Percentiles rank a stretch among this genome's conserved stretches.
Evolutionary conservation across 2,329 filamentous ascomycete genomes (phyloP).

Genomic region (Drechslera avenae): DNA sequence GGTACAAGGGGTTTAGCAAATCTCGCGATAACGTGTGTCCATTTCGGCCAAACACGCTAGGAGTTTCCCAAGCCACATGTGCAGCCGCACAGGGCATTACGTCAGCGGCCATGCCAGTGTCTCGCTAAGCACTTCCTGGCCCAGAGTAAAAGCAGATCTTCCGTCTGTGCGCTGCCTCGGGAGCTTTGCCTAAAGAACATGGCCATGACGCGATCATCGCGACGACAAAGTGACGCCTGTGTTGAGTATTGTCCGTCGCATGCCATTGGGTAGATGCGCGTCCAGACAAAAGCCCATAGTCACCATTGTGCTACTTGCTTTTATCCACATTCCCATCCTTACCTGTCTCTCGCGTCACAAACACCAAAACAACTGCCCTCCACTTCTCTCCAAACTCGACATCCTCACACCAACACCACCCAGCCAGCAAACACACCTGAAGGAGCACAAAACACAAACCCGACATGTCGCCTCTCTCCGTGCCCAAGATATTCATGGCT

Average conservation of each 20-base stretch:
- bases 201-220: constrained; percentile 41
- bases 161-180: constrained; percentile 7
- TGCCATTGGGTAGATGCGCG: constrained; percentile 11
- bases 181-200: constrained; percentile 27
- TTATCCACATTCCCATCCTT: constrained; percentile 7
- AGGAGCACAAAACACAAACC: constrained; percentile 3
- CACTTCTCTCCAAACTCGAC: background rate
- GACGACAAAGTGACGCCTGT: constrained; percentile 21
- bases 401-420: background rate
- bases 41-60: constrained; percentile 24
- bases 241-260: background rate
- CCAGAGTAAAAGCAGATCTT: background rate
- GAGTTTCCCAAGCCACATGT: constrained; percentile 20
- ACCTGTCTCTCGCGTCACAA: constrained; percentile 3
- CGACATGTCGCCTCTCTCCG: constrained; percentile 39
- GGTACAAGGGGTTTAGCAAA: constrained; percentile 25
- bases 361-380: background rate
- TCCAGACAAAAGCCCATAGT: background rate
- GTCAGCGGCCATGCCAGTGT: constrained; percentile 27
- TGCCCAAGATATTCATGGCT: constrained; percentile 47
- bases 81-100: constrained; percentile 7
- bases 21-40: constrained; percentile 36
- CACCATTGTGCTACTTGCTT: constrained; percentile 7
- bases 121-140: constrained; percentile 1
- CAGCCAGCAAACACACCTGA: background rate